Evolutionary conservation across 169 alveolate genomes (phyloP), one percentile per base, ranked within the genome.

Genomic region (Plasmodium inui): DNA sequence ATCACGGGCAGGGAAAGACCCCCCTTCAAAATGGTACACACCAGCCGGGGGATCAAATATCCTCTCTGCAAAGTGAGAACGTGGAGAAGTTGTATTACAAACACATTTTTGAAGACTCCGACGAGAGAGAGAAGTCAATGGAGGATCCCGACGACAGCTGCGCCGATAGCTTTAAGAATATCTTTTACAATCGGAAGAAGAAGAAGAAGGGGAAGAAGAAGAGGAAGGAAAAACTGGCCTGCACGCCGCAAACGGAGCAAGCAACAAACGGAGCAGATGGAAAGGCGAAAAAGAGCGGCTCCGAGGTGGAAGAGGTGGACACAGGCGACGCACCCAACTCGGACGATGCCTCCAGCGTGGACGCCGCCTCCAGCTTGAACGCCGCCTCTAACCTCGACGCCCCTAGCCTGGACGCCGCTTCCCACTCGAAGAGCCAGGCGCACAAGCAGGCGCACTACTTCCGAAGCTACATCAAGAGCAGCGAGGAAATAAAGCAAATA

Each of bases 401-500:
- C 37, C n/a, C 22, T 1, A 12, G 44, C 19, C 67, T 2, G n/a
- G 34, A 8, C 50, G 32, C 10, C 37, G 30, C n/a, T n/a, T n/a
- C n/a, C 3, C 19, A 44, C 61, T 3, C 61, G 61, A 14, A 12
- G 22, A 3, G 1, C 32, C 17, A 44, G 12, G 44, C 39, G 46
- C 9, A 46, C 53, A 46, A 34, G 2, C 6, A 10, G 46, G 82
- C 44, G 7, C 28, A 34, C 1, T 30, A 30, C 73, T n/a, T 34
- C 73, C 55, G 57, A 0, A 50, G 28, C n/a, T 46, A 32, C 26
- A 84, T 84, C 57, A 84, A 84, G 37, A 74, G 78, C 61, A 84
- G 78, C 22, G 92, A 84, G n/a, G 74, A 46, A 72, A 74, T 86
- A 7, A 86, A 74, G 44, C 46, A 76, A 76, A 53, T 74, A n/a